Base-by-base conservation (phyloP, 2,329 filamentous ascomycete species). In the Pleochaeta shiraiana region DNA sequence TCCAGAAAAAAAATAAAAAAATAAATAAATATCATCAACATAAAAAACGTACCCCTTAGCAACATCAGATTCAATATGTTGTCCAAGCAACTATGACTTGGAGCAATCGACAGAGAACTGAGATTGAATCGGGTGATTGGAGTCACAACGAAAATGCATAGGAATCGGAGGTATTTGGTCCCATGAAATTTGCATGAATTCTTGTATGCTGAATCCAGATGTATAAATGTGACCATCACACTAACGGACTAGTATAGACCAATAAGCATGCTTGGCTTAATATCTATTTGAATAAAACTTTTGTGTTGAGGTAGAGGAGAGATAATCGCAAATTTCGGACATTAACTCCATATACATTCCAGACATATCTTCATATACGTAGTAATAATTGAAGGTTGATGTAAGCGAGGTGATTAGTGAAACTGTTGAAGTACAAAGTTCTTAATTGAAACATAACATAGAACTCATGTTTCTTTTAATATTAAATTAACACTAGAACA, bases 331-430 rank as follows among this genome's bases (percentile, higher is more conserved):
- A 28, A 53, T 47, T 39, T 61, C 30, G 4, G 33, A 31, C n/a
- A 60, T 45, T 31, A 65, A 26, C 55, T 47, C 50, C 21, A 57
- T 24, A 28, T 65, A 65, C 11, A 14, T 33, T 19, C 34, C 61
- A n/a, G 50, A 50, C 11, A 61, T 9, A 2, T 64, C 50, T 30
- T 65, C 61, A 26, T 21, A 47, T 3, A 65, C 33, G 26, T 63
- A 47, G 30, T 45, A 24, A 64, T 65, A 64, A 31, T 65, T 64
- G 61, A 65, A 65, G 11, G 59, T 61, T 33, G 61, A n/a, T n/a
- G n/a, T n/a, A n/a, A n/a, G n/a, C n/a, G n/a, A n/a, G n/a, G n/a
- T n/a, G n/a, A n/a, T n/a, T n/a, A n/a, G n/a, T n/a, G n/a, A n/a
- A n/a, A n/a, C n/a, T n/a, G n/a, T n/a, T n/a, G n/a, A n/a, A n/a